Percentiles rank a stretch among this genome's conserved stretches.
phyloP scores from a whole-genome alignment of 805 yeast genomes.

The Ogataea methylovora region DNA sequence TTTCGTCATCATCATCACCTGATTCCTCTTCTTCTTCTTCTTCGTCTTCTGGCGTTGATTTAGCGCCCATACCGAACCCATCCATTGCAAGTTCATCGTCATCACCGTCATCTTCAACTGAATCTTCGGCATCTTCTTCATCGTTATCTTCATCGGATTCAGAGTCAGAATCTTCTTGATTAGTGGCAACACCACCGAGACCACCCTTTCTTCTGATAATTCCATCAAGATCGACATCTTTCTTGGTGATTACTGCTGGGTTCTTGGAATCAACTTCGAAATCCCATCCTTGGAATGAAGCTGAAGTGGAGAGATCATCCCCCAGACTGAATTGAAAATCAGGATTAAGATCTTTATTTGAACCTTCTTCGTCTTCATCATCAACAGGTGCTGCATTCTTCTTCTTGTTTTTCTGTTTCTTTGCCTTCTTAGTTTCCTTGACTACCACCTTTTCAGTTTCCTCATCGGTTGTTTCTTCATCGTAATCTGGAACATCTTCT shows the following conservation, averaged over 20 bases:
- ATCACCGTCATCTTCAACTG: slow-evolving; percentile 27
- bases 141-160: slow-evolving; percentile 28
- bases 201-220: slow-evolving; percentile 88
- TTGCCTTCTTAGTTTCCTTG: slow-evolving; percentile 6
- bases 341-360: slow-evolving; percentile 55
- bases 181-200: slow-evolving; percentile 25
- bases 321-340: slow-evolving; percentile 65
- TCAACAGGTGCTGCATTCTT: slow-evolving; percentile 23
- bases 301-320: slow-evolving; percentile 27
- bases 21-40: slow-evolving; percentile 20
- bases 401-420: slow-evolving; percentile 25
- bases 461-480: slow-evolving; percentile 37
- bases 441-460: slow-evolving; percentile 11
- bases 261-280: slow-evolving; percentile 44
- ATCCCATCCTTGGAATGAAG: slow-evolving; percentile 75
- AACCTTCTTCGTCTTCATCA: slow-evolving; percentile 24
- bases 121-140: slow-evolving; percentile 31
- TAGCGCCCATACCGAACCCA: slow-evolving; percentile 30
- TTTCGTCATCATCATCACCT: slow-evolving; percentile 20
- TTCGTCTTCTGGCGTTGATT: slow-evolving; percentile 19
- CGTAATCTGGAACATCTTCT: slow-evolving; percentile 43
- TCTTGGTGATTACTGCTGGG: slow-evolving; percentile 19
- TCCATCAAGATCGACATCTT: slow-evolving; percentile 79
- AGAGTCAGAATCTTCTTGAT: slow-evolving; percentile 24
- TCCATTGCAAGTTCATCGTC: slow-evolving; percentile 29